Percentiles rank a stretch among this genome's conserved stretches.
phyloP scores from a whole-genome alignment of 345 rosid genomes.

The Hevea brasiliensis region DNA sequence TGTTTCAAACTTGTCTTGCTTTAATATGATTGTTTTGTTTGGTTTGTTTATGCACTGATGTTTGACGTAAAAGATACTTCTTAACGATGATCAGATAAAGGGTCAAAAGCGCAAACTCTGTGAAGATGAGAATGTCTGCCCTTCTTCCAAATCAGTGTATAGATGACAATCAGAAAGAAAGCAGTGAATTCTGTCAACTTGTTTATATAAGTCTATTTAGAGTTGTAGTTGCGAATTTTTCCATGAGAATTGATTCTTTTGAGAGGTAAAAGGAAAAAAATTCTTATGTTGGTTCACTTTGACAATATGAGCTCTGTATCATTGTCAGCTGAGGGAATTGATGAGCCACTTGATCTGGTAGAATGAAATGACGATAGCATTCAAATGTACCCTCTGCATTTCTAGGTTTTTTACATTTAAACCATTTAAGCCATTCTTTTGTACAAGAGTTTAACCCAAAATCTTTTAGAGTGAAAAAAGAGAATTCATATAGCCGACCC shows the following conservation, averaged over 20 bases:
- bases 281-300: neutral
- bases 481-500: no score
- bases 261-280: neutral
- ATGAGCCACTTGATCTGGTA: neutral
- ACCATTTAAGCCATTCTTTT: neutral
- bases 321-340: neutral
- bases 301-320: neutral
- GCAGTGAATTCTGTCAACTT: constrained; percentile 38
- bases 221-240: neutral
- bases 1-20: neutral
- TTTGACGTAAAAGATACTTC: neutral
- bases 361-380: neutral
- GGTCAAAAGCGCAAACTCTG: constrained; percentile 73
- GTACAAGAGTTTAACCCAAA: no score
- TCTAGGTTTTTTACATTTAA: neutral
- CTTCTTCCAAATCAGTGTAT: constrained; percentile 65
- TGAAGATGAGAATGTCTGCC: constrained; percentile 70
- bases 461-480: no score
- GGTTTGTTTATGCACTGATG: neutral
- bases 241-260: neutral
- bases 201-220: neutral
- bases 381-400: neutral
- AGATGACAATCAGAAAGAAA: constrained; percentile 78
- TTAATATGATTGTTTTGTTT: neutral
- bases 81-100: constrained; percentile 50